Conservation (phyloP, 805 yeast species). For the Pichia californica region DNA sequence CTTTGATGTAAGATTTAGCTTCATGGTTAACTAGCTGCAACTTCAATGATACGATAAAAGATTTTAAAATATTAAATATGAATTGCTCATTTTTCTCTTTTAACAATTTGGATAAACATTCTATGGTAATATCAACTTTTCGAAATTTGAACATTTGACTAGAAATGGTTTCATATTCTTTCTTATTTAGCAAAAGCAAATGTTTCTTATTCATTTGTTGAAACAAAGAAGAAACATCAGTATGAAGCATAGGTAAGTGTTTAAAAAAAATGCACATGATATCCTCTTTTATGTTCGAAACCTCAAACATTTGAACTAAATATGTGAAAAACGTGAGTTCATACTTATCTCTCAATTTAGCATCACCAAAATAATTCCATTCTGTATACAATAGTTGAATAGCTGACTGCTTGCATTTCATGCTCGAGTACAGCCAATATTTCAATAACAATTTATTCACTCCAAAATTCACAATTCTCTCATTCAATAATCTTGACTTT, state of each 20-base stretch:
- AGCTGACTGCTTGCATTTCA: constrained; percentile 4
- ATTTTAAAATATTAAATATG: constrained; percentile 2
- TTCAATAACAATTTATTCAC: constrained; percentile 1
- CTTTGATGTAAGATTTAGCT: constrained; percentile 14
- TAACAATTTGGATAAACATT: constrained; percentile 5
- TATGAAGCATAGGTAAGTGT: constrained; percentile 3
- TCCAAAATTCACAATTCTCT: neutral
- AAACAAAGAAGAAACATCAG: neutral
- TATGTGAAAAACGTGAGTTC: constrained; percentile 21
- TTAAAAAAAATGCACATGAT: constrained; percentile 8
- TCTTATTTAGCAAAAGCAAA: neutral
- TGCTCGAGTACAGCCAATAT: constrained; percentile 9
- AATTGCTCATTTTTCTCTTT: neutral
- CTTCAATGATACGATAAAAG: neutral
- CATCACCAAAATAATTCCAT: constrained; percentile 26
- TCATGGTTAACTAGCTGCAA: constrained; percentile 1
- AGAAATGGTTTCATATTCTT: neutral
- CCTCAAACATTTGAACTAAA: constrained; percentile 4
- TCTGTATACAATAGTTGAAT: constrained; percentile 21
- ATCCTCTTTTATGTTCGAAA: neutral
- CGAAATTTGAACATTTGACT: neutral
- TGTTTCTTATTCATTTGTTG: neutral
- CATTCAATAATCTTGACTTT: constrained; percentile 3
- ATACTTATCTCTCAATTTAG: constrained; percentile 11
- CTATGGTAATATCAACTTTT: constrained; percentile 2